Base-by-base conservation (phyloP, 352 stramenopile species). In the Peronospora tabacina region DNA sequence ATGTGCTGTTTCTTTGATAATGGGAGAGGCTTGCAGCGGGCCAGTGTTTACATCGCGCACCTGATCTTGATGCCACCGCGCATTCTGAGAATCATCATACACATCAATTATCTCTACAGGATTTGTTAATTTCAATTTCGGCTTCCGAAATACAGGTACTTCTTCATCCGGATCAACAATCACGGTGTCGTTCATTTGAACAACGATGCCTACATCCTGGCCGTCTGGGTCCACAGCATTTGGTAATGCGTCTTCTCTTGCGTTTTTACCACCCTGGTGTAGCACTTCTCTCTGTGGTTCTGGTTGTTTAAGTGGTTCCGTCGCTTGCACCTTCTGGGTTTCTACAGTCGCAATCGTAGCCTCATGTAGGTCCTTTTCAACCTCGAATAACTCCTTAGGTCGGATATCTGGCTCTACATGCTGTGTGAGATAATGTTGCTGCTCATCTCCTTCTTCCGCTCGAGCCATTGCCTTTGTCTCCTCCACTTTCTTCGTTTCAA, bases 401-500 rank as follows among this genome's bases (percentile, higher is more conserved):
- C n/a, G 16, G 15, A 49, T 4, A 28, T 32, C 34, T 16, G 45
- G 17, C 11, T 38, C 22, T 16, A 37, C 10, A 1, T 38, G 19
- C n/a, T 55, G 26, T 15, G 44, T 36, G 5, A 30, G 29, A 24
- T 50, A 8, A 5, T 41, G 8, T n/a, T 44, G 28, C 2, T 44
- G 38, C 19, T 48, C 11, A 15, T 33, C 28, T 13, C 8, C 7
- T 33, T 33, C 11, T 33, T 41, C 12, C 16, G 12, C 22, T 7
- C 11, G 19, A 7, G n/a, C 26, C 2, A 24, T 7, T 9, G n/a
- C n/a, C 4, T 29, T 11, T 10, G 41, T 43, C 28, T 30, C 28
- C 19, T 59, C 54, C 29, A 35, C 12, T 34, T 51, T 64, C 35
- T 70, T 62, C 15, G 44, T 39, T n/a, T 60, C 53, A 8, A 58